Conservation (phyloP, 2,329 filamentous ascomycete genomes). For the Aspergillus sp. region DNA sequence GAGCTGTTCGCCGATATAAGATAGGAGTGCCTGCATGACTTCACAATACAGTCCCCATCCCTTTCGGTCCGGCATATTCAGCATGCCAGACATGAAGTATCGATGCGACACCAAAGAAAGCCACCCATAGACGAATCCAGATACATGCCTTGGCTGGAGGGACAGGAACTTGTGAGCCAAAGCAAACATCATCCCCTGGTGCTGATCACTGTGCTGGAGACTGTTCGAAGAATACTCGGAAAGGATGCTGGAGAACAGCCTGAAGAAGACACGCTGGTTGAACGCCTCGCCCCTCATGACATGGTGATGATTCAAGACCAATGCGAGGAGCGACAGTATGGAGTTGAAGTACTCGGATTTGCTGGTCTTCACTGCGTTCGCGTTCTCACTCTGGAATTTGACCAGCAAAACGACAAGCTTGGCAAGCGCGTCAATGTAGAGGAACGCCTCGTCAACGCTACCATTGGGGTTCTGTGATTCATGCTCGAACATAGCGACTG, state of each 20-base stretch:
- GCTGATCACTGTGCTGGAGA: constrained; percentile 50
- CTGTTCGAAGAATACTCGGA: constrained; percentile 58
- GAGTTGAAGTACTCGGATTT: constrained; percentile 68
- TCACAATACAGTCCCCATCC: constrained; percentile 72
- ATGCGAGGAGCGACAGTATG: constrained; percentile 63
- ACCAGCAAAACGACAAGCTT: constrained; percentile 70
- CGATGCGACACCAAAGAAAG: constrained; percentile 73
- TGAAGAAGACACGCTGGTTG: constrained; percentile 83
- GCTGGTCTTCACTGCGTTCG: constrained; percentile 49
- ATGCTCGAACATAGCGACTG: constrained; percentile 68
- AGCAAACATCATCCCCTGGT: constrained; percentile 60
- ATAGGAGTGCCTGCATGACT: constrained; percentile 62
- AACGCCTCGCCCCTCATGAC: constrained; percentile 70
- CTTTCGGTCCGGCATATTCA: constrained; percentile 55
- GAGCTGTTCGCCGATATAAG: constrained; percentile 68
- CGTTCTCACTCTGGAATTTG: constrained; percentile 56
- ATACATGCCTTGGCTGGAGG: constrained; percentile 66
- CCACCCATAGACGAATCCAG: constrained; percentile 81
- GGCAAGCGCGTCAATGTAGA: constrained; percentile 69
- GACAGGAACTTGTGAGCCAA: constrained; percentile 63
- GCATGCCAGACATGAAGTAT: constrained; percentile 68
- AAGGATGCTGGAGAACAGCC: constrained; percentile 74
- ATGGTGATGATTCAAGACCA: constrained; percentile 80
- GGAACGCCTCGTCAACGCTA: constrained; percentile 50
- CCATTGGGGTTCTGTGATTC: constrained; percentile 52